Base-by-base conservation (phyloP, 2,329 filamentous ascomycete genomes). In the Fusarium foetens region DNA sequence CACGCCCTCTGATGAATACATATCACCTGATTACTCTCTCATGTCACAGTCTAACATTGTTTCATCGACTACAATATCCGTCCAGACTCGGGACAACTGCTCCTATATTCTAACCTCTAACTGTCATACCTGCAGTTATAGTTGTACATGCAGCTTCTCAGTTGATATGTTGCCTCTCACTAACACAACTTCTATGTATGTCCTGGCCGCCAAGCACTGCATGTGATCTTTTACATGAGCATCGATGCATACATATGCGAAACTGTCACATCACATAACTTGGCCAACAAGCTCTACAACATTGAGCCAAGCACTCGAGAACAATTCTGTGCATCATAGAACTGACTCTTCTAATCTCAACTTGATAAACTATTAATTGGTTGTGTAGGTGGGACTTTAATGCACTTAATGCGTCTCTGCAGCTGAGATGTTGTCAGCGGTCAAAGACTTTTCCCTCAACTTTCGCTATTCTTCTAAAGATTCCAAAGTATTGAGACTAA, bases 191-290 rank as follows among this genome's bases (percentile, higher is more conserved):
- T 60, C 39, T 38, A 23, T 54, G 39, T 54, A 36, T 41, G 46
- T 33, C 41, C 58, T 42, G 27, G 33, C 51, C 14, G 27, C 29
- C 55, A 51, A 63, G 29, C 48, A 65, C 42, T 21, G 39, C 39
- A 55, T 64, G 39, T 57, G 46, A 36, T 46, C 33, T 35, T 38
- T 46, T 46, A 64, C 35, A 55, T 65, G 59, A 29, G n/a, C 46
- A 29, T 46, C 21, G 27, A 45, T 19, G 27, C 35, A 41, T 64
- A 21, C 33, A 29, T 57, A 35, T 31, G 33, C 33, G 41, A 54
- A 55, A 64, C 59, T 21, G 27, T 46, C 41, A 41, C 60, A 39
- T 57, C 59, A 46, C 36, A 27, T 36, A 36, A 55, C 46, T 46
- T 55, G 35, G 41, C 41, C 39, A 45, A 25, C 16, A n/a, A 39